phyloP scores from a whole-genome alignment of 1,139 yeast species.

The Yamadazyma jaroonii region DNA sequence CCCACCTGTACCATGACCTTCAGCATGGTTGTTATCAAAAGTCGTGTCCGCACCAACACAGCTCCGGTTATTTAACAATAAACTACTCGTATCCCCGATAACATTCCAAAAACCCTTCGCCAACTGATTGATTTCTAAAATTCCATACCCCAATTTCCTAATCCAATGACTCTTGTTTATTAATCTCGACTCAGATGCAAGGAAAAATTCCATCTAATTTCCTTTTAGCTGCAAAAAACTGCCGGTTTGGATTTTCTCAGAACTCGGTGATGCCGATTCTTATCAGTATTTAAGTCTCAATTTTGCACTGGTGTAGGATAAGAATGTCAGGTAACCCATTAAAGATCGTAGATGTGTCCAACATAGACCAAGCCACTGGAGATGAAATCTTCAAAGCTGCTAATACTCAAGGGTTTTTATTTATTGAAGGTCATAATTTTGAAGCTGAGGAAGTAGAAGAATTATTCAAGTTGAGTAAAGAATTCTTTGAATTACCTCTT shows the following conservation, averaged over 20 bases:
- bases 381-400: slow-evolving; percentile 61
- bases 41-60: no score
- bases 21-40: no score
- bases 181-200: no score
- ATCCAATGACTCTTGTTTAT: no score
- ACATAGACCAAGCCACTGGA: slow-evolving; percentile 42
- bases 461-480: slow-evolving; percentile 51
- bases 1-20: no score
- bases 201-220: no score
- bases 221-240: no score
- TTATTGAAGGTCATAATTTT: slow-evolving; percentile 71
- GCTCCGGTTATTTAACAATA: no score
- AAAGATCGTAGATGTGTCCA: slow-evolving; percentile 56
- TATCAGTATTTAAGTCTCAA: slow-evolving; percentile 1
- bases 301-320: background rate
- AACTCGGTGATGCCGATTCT: background rate
- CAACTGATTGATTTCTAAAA: no score
- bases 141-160: no score
- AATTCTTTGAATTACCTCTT: slow-evolving; percentile 52
- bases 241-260: background rate
- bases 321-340: slow-evolving; percentile 31
- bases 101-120: no score
- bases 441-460: slow-evolving; percentile 54
- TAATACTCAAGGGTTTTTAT: slow-evolving; percentile 65
- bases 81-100: no score